Percentiles rank a stretch among this genome's conserved stretches.
These are phyloP conservation scores for Vitis vinifera DNA, from an alignment of 164 flowering plant genomes.

Conservation along the genomic window DNA sequence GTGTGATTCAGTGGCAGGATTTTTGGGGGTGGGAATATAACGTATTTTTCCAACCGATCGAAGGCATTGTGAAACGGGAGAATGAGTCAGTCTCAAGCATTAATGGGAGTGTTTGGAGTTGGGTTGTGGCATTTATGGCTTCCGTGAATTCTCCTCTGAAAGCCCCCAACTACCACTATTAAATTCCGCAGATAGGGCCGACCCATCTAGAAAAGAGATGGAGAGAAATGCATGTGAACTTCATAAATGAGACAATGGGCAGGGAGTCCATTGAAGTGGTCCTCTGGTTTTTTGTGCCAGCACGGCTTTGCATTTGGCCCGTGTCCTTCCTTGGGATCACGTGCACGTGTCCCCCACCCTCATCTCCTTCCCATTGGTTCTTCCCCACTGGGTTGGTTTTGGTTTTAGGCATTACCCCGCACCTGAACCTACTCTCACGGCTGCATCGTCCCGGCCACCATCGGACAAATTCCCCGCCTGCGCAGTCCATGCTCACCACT, in stretches of 20 bases:
- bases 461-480: too few relatives aligned
- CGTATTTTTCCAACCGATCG: background rate
- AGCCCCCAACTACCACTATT: conserved; percentile 4
- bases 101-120: background rate
- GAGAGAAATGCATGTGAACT: conserved; percentile 4
- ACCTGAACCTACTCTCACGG: too few relatives aligned
- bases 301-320: background rate
- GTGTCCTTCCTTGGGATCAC: background rate
- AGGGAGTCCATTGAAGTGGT: background rate
- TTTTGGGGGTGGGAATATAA: background rate
- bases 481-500: too few relatives aligned
- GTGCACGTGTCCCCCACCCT: background rate
- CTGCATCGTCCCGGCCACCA: too few relatives aligned
- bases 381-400: too few relatives aligned
- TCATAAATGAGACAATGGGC: conserved; percentile 9
- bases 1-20: too few relatives aligned
- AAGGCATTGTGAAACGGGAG: background rate
- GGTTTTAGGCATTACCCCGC: too few relatives aligned
- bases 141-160: background rate
- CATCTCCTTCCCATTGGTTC: background rate
- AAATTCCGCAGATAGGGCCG: background rate
- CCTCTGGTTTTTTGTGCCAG: background rate
- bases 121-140: background rate
- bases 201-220: background rate
- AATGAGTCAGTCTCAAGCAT: background rate